Evolutionary conservation across 148 eudicot genomes (phyloP).

Genomic region (Cornus controversa): DNA sequence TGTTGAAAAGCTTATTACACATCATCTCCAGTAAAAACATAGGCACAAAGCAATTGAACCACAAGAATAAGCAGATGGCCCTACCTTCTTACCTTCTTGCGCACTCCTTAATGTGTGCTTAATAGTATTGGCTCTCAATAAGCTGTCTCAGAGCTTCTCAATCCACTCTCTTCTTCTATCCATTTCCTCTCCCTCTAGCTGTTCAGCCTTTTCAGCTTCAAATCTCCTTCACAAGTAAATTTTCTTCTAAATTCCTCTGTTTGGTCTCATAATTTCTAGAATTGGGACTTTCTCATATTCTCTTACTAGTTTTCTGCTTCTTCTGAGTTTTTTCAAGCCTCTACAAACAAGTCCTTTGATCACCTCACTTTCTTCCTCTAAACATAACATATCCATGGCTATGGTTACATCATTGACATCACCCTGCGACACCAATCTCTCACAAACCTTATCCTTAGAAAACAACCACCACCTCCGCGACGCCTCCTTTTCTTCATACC

Average conservation of each 20-base stretch:
- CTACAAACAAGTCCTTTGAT: too few relatives aligned
- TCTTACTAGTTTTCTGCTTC: not conserved
- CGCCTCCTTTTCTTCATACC: slow-evolving; percentile 57
- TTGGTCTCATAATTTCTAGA: not conserved
- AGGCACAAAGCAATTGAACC: not conserved
- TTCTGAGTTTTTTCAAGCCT: not conserved
- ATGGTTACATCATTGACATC: slow-evolving; percentile 36
- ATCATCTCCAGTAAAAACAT: too few relatives aligned
- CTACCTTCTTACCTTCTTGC: not conserved
- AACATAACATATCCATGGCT: slow-evolving; percentile 15
- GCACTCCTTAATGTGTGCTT: not conserved
- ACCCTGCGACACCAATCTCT: slow-evolving; percentile 6
- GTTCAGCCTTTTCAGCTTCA: not conserved
- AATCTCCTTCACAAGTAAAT: not conserved
- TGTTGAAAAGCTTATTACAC: slow-evolving; percentile 1
- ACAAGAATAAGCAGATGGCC: not conserved
- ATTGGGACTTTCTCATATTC: slow-evolving; percentile 3
- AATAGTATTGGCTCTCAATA: not conserved
- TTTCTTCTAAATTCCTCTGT: not conserved
- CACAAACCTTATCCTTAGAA: too few relatives aligned
- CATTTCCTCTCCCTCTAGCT: slow-evolving; percentile 4
- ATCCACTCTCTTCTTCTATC: not conserved
- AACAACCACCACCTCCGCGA: slow-evolving; percentile 22
- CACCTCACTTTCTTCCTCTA: not conserved
- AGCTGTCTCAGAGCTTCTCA: not conserved